These are phyloP conservation scores for Sanguinoderma infundibulare DNA, from an alignment of 1,284 basidiomycete genomes.

Conservation along the genomic window DNA sequence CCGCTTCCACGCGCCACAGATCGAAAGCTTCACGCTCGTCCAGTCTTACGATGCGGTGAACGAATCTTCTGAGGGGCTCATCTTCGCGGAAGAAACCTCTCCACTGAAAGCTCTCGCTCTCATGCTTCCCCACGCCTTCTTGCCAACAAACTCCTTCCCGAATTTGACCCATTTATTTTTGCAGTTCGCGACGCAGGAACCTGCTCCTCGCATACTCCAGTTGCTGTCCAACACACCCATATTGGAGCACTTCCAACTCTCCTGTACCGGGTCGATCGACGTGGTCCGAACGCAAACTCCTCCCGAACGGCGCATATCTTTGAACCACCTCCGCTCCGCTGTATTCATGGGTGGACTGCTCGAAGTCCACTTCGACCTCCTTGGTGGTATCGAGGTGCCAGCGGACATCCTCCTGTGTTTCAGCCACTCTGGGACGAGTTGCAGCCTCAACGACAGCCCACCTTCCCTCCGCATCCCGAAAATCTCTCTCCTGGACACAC, in stretches of 20 bases:
- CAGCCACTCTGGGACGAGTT: background rate
- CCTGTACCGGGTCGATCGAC: background rate
- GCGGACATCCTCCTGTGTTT: no score
- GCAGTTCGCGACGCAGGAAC: rapidly evolving
- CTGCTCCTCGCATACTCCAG: background rate
- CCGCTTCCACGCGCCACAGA: background rate
- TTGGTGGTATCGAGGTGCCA: no score
- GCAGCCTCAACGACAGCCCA: background rate
- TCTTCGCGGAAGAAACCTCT: background rate
- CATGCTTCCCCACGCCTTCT: background rate
- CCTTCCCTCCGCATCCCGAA: background rate
- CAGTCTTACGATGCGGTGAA: background rate
- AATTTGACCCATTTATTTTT: background rate
- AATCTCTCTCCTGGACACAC: background rate
- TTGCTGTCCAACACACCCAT: background rate
- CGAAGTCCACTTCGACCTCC: no score
- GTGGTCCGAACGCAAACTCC: background rate
- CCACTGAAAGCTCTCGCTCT: background rate
- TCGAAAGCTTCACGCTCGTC: background rate
- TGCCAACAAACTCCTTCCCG: background rate
- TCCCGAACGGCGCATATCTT: background rate
- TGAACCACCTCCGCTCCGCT: background rate
- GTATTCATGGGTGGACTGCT: no score
- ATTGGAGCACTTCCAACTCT: background rate
- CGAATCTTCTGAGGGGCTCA: background rate